Conservation (phyloP, 202 grass and related monocot genomes). For the Schoenoplectus tabernaemontani region DNA sequence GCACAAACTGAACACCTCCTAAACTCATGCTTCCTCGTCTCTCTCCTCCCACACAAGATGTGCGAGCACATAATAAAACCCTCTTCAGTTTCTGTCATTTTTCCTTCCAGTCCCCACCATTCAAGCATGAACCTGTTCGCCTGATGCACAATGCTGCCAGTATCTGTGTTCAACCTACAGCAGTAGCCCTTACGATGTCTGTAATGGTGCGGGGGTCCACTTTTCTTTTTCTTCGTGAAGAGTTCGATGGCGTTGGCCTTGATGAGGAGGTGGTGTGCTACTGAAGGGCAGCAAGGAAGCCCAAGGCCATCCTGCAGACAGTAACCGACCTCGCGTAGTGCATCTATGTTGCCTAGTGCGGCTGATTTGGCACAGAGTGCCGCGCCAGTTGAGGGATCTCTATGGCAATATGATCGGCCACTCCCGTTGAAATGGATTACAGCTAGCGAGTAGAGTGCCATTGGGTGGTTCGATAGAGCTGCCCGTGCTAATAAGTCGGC, state of each 20-base stretch:
- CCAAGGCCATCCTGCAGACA: conserved; percentile 70
- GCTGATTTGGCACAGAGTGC: conserved; percentile 52
- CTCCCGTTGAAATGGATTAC: conserved; percentile 72
- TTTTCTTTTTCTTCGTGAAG: conserved; percentile 8
- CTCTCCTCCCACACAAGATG: conserved; percentile 35
- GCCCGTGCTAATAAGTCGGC: conserved; percentile 38
- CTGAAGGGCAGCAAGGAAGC: conserved; percentile 34
- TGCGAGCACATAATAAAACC: conserved; percentile 46
- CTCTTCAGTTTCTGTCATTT: background rate
- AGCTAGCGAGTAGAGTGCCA: conserved; percentile 52
- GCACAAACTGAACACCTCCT: conserved; percentile 44
- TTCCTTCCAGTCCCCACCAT: conserved; percentile 30
- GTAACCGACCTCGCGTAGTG: conserved; percentile 64
- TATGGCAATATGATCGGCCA: conserved; percentile 38
- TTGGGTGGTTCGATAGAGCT: conserved; percentile 32
- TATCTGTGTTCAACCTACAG: conserved; percentile 21
- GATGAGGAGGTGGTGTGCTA: conserved; percentile 42
- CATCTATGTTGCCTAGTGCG: conserved; percentile 46
- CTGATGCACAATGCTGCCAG: background rate
- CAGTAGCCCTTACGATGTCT: conserved; percentile 14
- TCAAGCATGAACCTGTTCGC: conserved; percentile 58
- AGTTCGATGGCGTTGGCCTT: conserved; percentile 43
- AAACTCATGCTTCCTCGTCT: conserved; percentile 38
- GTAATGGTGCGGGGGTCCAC: background rate
- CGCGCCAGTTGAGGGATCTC: conserved; percentile 48